A percentile compares a stretch with the other conserved stretches of the same genome.
phyloP scores from a whole-genome alignment of 805 yeast species.

The Lipomyces starkeyi region DNA sequence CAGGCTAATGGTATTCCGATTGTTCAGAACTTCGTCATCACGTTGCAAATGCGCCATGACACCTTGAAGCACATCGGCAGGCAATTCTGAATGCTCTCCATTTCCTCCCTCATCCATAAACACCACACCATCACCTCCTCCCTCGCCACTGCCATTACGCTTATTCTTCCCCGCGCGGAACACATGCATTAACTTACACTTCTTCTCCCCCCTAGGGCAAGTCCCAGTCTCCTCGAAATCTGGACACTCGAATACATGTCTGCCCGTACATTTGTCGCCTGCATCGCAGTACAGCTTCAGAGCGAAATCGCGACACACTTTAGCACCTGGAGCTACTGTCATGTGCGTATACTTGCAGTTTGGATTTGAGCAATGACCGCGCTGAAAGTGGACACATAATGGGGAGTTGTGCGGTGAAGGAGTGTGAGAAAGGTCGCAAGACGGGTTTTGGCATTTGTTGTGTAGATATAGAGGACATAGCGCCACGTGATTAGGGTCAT shows the following conservation, averaged over 20 bases:
- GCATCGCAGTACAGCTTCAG: slow-evolving; percentile 69
- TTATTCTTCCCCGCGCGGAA: slow-evolving; percentile 43
- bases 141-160: slow-evolving; percentile 27
- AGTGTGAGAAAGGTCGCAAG: slow-evolving; percentile 63
- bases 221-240: slow-evolving; percentile 66
- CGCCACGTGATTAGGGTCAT: slow-evolving; percentile 57
- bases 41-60: slow-evolving; percentile 32
- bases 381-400: slow-evolving; percentile 59
- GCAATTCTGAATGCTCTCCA: slow-evolving; percentile 26
- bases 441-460: slow-evolving; percentile 54
- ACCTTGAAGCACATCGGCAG: slow-evolving; percentile 30
- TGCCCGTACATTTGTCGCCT: slow-evolving; percentile 62
- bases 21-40: slow-evolving; percentile 24
- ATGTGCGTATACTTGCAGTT: slow-evolving; percentile 61
- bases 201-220: slow-evolving; percentile 57
- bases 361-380: slow-evolving; percentile 55
- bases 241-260: slow-evolving; percentile 71
- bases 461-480: slow-evolving; percentile 59
- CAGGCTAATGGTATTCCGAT: not conserved
- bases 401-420: slow-evolving; percentile 66
- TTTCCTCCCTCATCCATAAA: slow-evolving; percentile 37
- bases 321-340: slow-evolving; percentile 51
- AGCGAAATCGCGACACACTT: slow-evolving; percentile 70
- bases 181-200: slow-evolving; percentile 62
- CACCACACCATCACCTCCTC: slow-evolving; percentile 28